Evolutionary conservation across 148 eudicot genomes (phyloP).

Genomic region (Silene uniflora): DNA sequence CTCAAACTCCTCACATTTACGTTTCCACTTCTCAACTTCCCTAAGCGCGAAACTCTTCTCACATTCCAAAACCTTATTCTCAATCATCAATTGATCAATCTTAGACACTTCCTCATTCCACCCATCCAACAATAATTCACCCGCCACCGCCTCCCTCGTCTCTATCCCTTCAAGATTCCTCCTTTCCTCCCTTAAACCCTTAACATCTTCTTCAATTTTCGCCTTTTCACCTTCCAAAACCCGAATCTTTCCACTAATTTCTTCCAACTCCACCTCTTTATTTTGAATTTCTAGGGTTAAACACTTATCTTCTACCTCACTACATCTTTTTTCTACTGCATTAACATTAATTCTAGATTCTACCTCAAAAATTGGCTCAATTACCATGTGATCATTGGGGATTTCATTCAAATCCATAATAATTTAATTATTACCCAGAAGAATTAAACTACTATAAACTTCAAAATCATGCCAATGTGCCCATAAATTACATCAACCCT

Average conservation of each 20-base stretch:
- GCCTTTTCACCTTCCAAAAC: constrained; percentile 31
- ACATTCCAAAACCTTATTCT: constrained; percentile 50
- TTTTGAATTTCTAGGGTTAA: constrained; percentile 21
- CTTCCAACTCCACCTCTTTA: constrained; percentile 22
- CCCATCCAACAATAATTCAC: constrained; percentile 8
- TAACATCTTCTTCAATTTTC: constrained; percentile 32
- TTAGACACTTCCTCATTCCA: constrained; percentile 29
- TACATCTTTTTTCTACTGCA: constrained; percentile 27
- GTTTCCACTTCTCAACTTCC: constrained; percentile 43
- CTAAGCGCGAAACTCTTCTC: constrained; percentile 45
- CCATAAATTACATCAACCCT: neutral
- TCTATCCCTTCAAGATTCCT: constrained; percentile 18
- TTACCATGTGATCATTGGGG: constrained; percentile 22
- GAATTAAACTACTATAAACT: neutral
- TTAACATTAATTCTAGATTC: constrained; percentile 7
- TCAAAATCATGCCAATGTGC: neutral
- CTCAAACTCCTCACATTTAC: constrained; percentile 46
- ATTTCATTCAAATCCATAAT: constrained; percentile 33
- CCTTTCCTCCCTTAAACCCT: constrained; percentile 33
- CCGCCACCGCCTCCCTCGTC: neutral
- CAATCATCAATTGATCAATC: constrained; percentile 47
- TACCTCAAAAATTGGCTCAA: neutral
- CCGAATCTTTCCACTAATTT: constrained; percentile 26
- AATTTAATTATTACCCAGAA: neutral
- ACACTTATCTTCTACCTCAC: constrained; percentile 15